These are phyloP conservation scores for Erucastrum elatum DNA, from an alignment of 345 rosid species.

Conservation along the genomic window DNA sequence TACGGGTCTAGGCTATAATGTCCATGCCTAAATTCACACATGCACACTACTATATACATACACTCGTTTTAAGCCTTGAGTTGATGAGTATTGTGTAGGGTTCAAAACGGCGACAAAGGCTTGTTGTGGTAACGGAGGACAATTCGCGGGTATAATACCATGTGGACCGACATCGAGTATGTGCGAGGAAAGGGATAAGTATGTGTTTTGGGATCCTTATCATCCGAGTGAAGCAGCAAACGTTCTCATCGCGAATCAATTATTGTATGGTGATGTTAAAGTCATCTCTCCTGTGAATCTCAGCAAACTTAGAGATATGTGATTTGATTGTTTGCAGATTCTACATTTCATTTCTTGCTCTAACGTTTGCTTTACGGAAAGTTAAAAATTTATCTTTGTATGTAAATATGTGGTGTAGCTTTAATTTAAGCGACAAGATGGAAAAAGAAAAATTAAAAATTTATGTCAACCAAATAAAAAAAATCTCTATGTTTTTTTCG, in stretches of 20 bases:
- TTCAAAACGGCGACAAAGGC: conserved; percentile 38
- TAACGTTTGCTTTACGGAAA: conserved; percentile 5
- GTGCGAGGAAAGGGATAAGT: conserved; percentile 42
- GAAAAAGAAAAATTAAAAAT: no score
- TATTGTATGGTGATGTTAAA: conserved; percentile 41
- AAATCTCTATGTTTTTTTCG: no score
- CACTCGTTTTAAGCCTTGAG: background rate
- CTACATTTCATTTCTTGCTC: background rate
- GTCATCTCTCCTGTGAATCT: conserved; percentile 49
- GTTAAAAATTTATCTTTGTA: conserved; percentile 4
- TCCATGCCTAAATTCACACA: background rate
- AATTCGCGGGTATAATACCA: conserved; percentile 62
- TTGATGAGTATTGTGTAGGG: conserved; percentile 22
- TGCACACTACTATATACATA: background rate
- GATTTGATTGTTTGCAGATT: conserved; percentile 18
- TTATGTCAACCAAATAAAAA: no score
- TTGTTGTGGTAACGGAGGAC: conserved; percentile 59
- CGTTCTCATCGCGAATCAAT: conserved; percentile 38
- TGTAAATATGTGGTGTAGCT: background rate
- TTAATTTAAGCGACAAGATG: background rate
- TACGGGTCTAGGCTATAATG: no score
- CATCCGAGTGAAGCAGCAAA: conserved; percentile 47
- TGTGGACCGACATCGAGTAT: conserved; percentile 37
- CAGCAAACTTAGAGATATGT: conserved; percentile 39
- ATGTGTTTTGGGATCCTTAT: conserved; percentile 51